Percentiles rank a stretch among this genome's conserved stretches.
Conservation (phyloP, 2,329 filamentous ascomycete species). For the Colletotrichum noveboracense region DNA sequence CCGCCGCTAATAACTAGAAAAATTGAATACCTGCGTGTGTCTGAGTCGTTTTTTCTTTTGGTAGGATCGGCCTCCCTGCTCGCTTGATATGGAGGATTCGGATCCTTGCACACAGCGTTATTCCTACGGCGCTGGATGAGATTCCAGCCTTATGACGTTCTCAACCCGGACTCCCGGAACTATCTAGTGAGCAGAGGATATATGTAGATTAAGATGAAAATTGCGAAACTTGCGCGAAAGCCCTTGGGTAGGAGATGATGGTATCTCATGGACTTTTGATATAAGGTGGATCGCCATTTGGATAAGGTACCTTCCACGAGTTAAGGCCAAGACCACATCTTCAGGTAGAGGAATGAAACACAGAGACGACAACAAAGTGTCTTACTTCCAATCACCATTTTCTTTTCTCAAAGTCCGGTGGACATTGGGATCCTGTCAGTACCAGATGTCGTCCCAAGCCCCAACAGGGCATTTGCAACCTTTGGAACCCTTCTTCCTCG, state of each 20-base stretch:
- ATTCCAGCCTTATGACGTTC: neutral
- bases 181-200: neutral
- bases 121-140: no score
- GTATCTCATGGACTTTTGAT: neutral
- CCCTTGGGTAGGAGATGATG: neutral
- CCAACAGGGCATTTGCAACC: neutral
- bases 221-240: neutral
- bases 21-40: neutral
- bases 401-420: neutral
- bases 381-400: accelerated
- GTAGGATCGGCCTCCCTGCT: neutral
- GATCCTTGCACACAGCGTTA: neutral
- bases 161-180: neutral
- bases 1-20: neutral
- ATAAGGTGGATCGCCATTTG: neutral
- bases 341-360: neutral
- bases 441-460: neutral
- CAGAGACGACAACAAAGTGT: neutral
- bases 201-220: neutral
- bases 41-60: neutral
- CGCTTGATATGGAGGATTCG: neutral
- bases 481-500: neutral
- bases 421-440: neutral
- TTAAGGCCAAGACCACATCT: accelerated
- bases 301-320: neutral